Evolutionary conservation across 352 stramenopile species (phyloP).

Genomic region (Globisporangium megalacanthum): DNA sequence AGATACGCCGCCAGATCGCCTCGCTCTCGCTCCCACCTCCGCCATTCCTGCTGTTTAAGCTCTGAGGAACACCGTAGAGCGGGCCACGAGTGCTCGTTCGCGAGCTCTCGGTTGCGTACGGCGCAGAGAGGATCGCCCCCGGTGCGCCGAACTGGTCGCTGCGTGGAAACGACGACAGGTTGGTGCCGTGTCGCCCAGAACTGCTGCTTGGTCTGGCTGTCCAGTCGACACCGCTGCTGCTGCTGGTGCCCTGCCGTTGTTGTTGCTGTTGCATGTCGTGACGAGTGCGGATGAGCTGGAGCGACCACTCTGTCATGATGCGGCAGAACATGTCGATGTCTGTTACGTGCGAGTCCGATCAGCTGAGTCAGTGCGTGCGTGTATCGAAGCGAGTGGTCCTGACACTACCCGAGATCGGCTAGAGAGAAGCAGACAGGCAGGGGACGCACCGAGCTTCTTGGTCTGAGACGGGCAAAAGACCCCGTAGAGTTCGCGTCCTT

Average conservation of each 20-base stretch:
- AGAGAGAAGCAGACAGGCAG: not conserved
- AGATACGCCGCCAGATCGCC: slow-evolving; percentile 49
- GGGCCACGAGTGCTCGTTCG: not conserved
- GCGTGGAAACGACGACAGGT: not conserved
- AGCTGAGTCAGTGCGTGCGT: not conserved
- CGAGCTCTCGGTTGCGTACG: slow-evolving; percentile 39
- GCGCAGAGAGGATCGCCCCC: slow-evolving; percentile 27
- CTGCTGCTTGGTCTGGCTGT: not conserved
- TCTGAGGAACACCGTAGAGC: slow-evolving; percentile 4
- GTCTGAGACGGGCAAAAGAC: slow-evolving; percentile 65
- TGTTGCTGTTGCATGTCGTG: slow-evolving; percentile 22
- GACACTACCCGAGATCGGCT: too few species aligned
- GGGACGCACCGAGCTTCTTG: slow-evolving; percentile 44
- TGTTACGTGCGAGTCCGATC: slow-evolving; percentile 7
- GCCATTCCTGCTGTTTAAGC: slow-evolving; percentile 3
- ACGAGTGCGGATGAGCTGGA: slow-evolving; percentile 45
- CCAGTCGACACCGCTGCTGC: not conserved
- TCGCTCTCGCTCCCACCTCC: slow-evolving; percentile 30
- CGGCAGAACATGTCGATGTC: slow-evolving; percentile 78
- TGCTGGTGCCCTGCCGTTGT: not conserved
- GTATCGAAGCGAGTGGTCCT: not conserved
- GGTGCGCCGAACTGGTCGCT: slow-evolving; percentile 3
- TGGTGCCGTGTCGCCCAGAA: not conserved
- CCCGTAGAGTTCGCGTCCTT: slow-evolving; percentile 48
- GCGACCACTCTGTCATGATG: slow-evolving; percentile 77